Evolutionary conservation across 768 basidiomycete genomes (phyloP), one percentile per base, ranked within the genome.

Genomic region (Kwoniella europaea): DNA sequence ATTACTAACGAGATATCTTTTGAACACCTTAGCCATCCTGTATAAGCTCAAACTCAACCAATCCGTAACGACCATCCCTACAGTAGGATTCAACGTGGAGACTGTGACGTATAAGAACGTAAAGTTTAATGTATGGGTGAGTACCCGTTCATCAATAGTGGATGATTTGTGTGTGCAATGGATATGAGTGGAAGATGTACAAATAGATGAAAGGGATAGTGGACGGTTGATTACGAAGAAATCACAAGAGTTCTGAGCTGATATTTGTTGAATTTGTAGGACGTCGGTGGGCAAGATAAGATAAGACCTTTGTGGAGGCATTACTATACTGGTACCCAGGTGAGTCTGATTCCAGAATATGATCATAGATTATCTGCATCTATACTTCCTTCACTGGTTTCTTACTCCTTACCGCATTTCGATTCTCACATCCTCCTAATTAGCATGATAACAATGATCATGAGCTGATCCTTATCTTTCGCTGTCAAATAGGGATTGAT

Each of bases 211-310:
- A 35, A 6, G 35, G 35, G 35, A 35, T 6, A 6, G 35, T 35
- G 4, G 5, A 35, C 5, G 35, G 35, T 35, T 7, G 35, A 35
- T 35, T 35, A 3, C 1, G 16, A 4, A n/a, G 22, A 42, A 16
- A 41, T n/a, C 29, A 42, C 29, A 42, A 12, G 10, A 18, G 52
- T 1, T 27, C 18, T 52, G 65, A 53, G 24, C 16, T 59, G 54
- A 55, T 22, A 22, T 24, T 46, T 18, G 56, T 70, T 44, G 16
- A 52, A 15, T 22, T 91, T 92, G 7, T 92, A 94, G 93, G 94
- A 97, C 82, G 96, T 98, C 52, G 96, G 96, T 78, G 96, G 96
- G n/a, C 96, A 98, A 86, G 96, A 98, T 87, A 98, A 98, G 88
- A 98, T 98, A 81, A 88, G 96, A 62, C 96, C 96, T 27, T 87